Conservation (phyloP, 805 yeast genomes). For the Starmerella scarabaei region DNA sequence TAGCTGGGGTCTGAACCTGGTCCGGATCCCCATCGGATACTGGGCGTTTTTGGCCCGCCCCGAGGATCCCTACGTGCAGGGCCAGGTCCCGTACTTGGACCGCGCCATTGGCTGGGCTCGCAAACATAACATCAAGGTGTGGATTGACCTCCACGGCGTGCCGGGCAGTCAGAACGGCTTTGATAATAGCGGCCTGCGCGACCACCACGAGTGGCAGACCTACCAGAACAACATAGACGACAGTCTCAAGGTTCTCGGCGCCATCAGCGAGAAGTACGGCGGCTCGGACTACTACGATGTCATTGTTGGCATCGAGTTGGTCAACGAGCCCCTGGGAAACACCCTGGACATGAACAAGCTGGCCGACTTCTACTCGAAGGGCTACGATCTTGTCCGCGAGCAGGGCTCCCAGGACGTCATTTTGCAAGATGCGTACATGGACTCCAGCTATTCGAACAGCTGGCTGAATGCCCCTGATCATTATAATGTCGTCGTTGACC, state of each 20-base stretch:
- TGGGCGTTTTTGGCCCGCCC: slow-evolving; percentile 66
- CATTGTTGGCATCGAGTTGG: slow-evolving; percentile 67
- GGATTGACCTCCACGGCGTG: slow-evolving; percentile 94
- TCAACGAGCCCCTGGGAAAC: slow-evolving; percentile 84
- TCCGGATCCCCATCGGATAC: slow-evolving; percentile 85
- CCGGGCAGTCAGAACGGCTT: slow-evolving; percentile 95
- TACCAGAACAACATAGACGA: slow-evolving; percentile 35
- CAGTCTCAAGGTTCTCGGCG: slow-evolving; percentile 43
- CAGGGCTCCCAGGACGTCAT: slow-evolving; percentile 40
- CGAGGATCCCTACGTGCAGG: slow-evolving; percentile 76
- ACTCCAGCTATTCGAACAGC: slow-evolving; percentile 40
- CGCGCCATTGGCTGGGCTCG: slow-evolving; percentile 67
- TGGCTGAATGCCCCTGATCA: slow-evolving; percentile 25
- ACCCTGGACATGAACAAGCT: slow-evolving; percentile 43
- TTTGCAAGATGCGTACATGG: slow-evolving; percentile 73
- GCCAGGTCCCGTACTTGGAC: slow-evolving; percentile 62
- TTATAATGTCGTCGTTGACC: slow-evolving; percentile 69
- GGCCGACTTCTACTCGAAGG: slow-evolving; percentile 46
- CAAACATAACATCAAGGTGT: slow-evolving; percentile 49
- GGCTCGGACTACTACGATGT: slow-evolving; percentile 48
- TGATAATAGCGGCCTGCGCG: slow-evolving; percentile 84
- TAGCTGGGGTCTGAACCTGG: slow-evolving; percentile 44
- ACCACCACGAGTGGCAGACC: slow-evolving; percentile 38
- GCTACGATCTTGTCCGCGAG: slow-evolving; percentile 53
- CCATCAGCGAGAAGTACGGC: slow-evolving; percentile 53